Percentiles rank a stretch among this genome's conserved stretches.
These are phyloP conservation scores for Saposhnikovia divaricata DNA, from an alignment of 129 eudicot species.

Conservation along the genomic window DNA sequence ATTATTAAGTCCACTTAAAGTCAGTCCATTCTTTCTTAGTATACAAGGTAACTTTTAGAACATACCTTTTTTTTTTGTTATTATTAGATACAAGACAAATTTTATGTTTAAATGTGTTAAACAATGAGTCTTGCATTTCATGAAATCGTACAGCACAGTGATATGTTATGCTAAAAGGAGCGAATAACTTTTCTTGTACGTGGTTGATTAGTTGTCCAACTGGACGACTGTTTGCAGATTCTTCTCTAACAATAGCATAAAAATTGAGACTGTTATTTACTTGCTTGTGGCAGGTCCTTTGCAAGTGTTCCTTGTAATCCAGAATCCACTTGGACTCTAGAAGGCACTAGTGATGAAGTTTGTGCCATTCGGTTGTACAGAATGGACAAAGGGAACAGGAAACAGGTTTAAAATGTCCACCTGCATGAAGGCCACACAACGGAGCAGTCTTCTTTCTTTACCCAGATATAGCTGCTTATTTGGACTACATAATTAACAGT, in stretches of 20 bases:
- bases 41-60: neutral
- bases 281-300: neutral
- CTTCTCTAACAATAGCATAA: neutral
- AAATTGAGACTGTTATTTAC: neutral
- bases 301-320: neutral
- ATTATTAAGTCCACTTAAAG: neutral
- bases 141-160: neutral
- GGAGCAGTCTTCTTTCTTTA: neutral
- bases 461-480: neutral
- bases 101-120: neutral
- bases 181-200: neutral
- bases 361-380: neutral
- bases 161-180: neutral
- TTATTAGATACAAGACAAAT: neutral
- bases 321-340: neutral
- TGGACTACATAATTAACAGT: neutral
- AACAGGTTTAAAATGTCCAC: neutral
- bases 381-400: neutral
- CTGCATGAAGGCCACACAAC: neutral
- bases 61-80: neutral
- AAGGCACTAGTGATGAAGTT: neutral
- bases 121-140: neutral
- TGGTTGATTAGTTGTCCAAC: neutral
- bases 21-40: neutral
- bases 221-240: neutral